Percentiles rank a stretch among this genome's conserved stretches.
These are phyloP conservation scores for Mycosarcoma mackinlayi DNA, from an alignment of 1,284 basidiomycete species.

Conservation along the genomic window DNA sequence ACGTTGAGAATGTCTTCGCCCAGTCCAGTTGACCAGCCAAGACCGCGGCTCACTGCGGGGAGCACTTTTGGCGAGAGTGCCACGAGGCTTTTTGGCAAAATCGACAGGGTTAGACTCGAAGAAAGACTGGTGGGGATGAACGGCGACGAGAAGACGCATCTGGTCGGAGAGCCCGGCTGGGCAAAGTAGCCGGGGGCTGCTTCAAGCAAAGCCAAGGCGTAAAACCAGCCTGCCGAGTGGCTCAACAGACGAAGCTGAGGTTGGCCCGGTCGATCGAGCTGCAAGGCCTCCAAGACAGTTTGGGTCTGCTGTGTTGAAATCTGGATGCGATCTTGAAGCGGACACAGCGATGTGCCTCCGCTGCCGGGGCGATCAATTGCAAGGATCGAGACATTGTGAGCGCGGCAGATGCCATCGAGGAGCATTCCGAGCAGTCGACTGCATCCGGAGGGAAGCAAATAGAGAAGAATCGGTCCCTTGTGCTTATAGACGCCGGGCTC, in stretches of 20 bases:
- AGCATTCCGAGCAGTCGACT: constrained; percentile 14
- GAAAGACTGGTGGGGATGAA: constrained; percentile 17
- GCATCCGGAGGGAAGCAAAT: constrained; percentile 25
- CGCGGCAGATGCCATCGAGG: constrained; percentile 13
- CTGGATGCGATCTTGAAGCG: constrained; percentile 5
- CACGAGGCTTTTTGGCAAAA: constrained; percentile 19
- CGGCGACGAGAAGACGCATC: constrained; percentile 18
- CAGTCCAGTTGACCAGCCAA: constrained; percentile 17
- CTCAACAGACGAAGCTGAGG: constrained; percentile 12
- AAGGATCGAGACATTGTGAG: constrained; percentile 12
- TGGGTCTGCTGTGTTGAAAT: constrained; percentile 13
- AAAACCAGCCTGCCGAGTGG: constrained; percentile 28
- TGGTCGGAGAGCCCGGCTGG: constrained; percentile 2
- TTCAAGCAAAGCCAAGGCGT: constrained; percentile 16
- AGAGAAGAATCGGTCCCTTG: constrained; percentile 17
- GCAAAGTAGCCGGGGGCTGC: constrained; percentile 23
- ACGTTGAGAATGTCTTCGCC: constrained; percentile 18
- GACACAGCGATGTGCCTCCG: constrained; percentile 17
- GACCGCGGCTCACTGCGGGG: constrained; percentile 5
- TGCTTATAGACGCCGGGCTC: not conserved
- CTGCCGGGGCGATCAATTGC: constrained; percentile 28
- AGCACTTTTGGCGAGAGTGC: constrained; percentile 17
- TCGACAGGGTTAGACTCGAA: constrained; percentile 13
- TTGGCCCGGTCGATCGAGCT: constrained; percentile 7
- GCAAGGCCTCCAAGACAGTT: constrained; percentile 19